Conservation (phyloP, 1,284 basidiomycete species). For the Sanghuangporus sanghuang region DNA sequence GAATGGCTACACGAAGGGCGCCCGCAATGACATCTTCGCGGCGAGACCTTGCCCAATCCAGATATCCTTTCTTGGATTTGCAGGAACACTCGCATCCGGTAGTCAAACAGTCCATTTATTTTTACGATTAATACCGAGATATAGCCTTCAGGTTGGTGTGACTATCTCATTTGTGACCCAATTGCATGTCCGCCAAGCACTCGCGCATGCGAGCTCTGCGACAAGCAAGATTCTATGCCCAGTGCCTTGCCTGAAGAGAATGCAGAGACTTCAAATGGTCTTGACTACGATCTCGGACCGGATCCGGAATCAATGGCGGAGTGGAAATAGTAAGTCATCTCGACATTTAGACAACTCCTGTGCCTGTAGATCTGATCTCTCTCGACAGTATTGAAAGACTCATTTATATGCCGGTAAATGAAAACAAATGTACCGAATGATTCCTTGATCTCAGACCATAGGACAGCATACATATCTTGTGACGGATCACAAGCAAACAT, state of each 20-base stretch:
- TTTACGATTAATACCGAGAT: not conserved
- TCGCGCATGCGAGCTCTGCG: conserved; percentile 9
- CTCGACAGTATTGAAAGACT: conserved; percentile 37
- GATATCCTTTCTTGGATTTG: conserved; percentile 54
- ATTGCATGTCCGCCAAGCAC: conserved; percentile 41
- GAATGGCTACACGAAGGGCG: conserved; percentile 64
- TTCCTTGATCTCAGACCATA: not conserved
- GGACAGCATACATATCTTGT: conserved; percentile 53
- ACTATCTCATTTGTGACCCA: conserved; percentile 54
- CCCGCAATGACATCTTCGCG: conserved; percentile 59
- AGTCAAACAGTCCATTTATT: conserved; percentile 14
- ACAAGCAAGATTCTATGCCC: not conserved
- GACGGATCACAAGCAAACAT: conserved; percentile 55
- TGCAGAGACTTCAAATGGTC: not conserved
- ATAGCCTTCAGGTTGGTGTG: conserved; percentile 44
- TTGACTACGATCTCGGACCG: conserved; percentile 34
- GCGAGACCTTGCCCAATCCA: conserved; percentile 54
- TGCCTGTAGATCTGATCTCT: not conserved
- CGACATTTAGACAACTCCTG: conserved; percentile 20
- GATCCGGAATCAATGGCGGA: conserved; percentile 45
- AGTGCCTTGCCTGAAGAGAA: not conserved
- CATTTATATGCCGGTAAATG: conserved; percentile 46
- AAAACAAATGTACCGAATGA: not conserved
- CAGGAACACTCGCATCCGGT: conserved; percentile 51
- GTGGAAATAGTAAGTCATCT: conserved; percentile 48